Evolutionary conservation across 352 stramenopile genomes (phyloP), one percentile per base, ranked within the genome.

Genomic region (Pythium dissotocum): DNA sequence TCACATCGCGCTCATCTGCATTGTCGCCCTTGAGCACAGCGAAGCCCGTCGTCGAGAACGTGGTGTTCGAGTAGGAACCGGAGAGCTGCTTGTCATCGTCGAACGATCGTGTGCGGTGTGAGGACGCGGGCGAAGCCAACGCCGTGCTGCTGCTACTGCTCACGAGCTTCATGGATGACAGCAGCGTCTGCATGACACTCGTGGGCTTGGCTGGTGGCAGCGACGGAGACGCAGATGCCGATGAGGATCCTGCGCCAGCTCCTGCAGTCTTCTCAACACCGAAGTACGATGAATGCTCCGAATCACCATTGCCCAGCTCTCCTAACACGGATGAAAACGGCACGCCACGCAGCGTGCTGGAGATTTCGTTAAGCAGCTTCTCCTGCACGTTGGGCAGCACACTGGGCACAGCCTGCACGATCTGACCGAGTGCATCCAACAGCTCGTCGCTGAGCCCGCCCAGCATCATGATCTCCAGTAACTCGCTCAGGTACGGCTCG

Each of bases 311-410:
- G 2, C 63, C 63, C 13, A 71, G 54, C 28, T 75, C 69, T 26
- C 69, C 69, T 13, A 54, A 36, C 14, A 67, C 35, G 4, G 65
- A 71, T 6, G 75, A 87, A 32, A 95, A 95, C 4, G 87, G 79
- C 8, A 85, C 77, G 12, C 96, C 95, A 28, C 93, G 90, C 13
- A 99, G 76, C 59, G 95, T 97, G 14, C 90, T 83, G n/a, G 96
- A 99, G 26, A 99, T 95, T 67, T 99, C 96, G 64, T 99, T 96
- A 38, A 99, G 82, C 14, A 99, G 76, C 18, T 96, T 87, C 57
- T 98, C 90, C 75, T 99, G 92, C 24, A 99, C 97, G 32, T 85
- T 84, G 1, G 83, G 72, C n/a, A 97, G 70, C 14, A 95, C 78
- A 28, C 84, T 96, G 8, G 97, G 97, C 10, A 99, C 77, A 70